Evolutionary conservation across 805 yeast genomes (phyloP), one percentile per base, ranked within the genome.

Genomic region (Schwanniomyces vanrijiae): DNA sequence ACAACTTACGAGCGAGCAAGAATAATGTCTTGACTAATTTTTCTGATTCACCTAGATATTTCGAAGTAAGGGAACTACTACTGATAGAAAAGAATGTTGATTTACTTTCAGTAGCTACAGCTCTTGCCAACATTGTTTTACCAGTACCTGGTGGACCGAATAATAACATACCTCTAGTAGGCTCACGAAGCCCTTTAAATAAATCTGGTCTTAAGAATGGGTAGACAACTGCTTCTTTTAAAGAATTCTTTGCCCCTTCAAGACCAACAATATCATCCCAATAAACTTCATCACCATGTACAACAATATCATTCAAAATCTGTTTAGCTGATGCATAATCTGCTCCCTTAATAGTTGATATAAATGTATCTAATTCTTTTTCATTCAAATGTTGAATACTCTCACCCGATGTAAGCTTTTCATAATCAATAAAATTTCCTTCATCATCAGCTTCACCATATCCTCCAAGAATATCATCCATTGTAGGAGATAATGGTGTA

Each of bases 71-170:
- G 4, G 95, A 86, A 0, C 96, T 88, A 2, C 97, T 95, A 54
- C 92, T 85, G 26, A 92, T 90, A 20, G 94, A 83, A 65, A 92
- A 92, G 61, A 92, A 92, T 0, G 97, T 91, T 0, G 96, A 89
- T 49, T 86, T 84, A 6, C 96, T 86, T 69, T 94, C 98, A 2
- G 95, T 88, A 2, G 97, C 98, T 2, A 94, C 97, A 0, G 98
- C 96, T 53, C 96, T 76, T 0, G 97, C 97, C 55, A 92, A 77
- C 98, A 92, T 91, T 0, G 97, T 91, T 61, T 94, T 92, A 47
- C 98, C 98, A 0, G 98, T 92, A n/a, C 99, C 99, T 0, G 98
- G 97, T 2, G 99, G 98, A 0, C 99, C 99, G 71, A 90, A 92
- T 37, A 92, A 68, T 18, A 92, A 74, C 96, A 94, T 90, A n/a